Base-by-base conservation (phyloP, 2,329 filamentous ascomycete species). In the Pyricularia grisea region DNA sequence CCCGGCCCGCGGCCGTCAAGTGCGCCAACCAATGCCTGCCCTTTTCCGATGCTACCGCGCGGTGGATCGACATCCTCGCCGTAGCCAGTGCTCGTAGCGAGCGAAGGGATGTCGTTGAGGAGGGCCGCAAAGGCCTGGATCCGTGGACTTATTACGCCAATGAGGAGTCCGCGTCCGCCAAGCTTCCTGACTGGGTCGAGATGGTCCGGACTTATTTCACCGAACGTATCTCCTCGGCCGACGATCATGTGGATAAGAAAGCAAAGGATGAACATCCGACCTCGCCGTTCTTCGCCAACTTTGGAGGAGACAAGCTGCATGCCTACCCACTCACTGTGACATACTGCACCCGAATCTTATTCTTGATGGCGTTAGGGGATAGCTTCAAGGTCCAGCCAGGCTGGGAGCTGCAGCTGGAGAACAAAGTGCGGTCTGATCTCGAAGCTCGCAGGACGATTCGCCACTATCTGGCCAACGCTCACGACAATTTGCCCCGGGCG, bases 51-150 rank as follows among this genome's bases (percentile, higher is more conserved):
- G 84, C 92, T 11, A 83, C 90, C 55, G 95, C 88, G 30, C 87
- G 95, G 66, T 97, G 93, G 92, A 91, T 97, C 65, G 88, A 97
- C 76, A 86, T 98, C 20, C 83, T 97, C 67, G 94, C 94, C 9
- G 82, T 95, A 10, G 88, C 87, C 20, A 89, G 89, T 14, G 84
- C 84, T 3, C 78, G 81, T 2, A 85, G 88, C 67, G 91, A 94
- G 76, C 87, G 91, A 65, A 90, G 89, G 70, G 94, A 98, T 75
- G 89, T 98, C 3, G 80, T 92, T 0, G 95, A 99, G 76, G 94
- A 98, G 79, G 95, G 93, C 1, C 89, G 88, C 71, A 94, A 93
- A 77, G 95, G 95, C 0, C 83, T 97, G 4, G 93, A 97, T 74
- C 87, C 87, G 14, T 86, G 84, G 84, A 84, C 81, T 0, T 81